A percentile compares a stretch with the other conserved stretches of the same genome.
Evolutionary conservation across 1,284 basidiomycete genomes (phyloP).

Genomic region (Moesziomyces sp.): DNA sequence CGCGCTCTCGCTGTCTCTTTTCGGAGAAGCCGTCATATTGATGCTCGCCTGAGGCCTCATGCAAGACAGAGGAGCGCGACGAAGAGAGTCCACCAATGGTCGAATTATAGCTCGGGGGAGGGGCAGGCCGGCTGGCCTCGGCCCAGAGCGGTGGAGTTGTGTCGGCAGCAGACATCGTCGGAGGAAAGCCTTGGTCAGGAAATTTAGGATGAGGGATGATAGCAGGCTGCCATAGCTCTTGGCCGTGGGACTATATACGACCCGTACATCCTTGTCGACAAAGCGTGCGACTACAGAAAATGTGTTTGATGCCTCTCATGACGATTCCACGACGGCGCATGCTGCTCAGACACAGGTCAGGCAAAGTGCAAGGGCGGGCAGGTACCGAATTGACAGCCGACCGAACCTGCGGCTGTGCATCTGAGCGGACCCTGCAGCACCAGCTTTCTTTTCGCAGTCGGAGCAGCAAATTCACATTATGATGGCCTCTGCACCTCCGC

Average conservation of each 20-base stretch:
- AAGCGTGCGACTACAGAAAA: too few species aligned
- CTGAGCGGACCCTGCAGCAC: not conserved
- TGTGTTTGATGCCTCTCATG: too few species aligned
- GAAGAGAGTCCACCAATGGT: not conserved
- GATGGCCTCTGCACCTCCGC: not conserved
- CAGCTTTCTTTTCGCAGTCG: not conserved
- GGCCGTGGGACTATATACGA: too few species aligned
- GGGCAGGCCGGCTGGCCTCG: not conserved
- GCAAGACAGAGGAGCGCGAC: not conserved
- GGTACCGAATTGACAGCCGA: too few species aligned
- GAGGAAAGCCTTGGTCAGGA: not conserved
- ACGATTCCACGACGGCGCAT: too few species aligned
- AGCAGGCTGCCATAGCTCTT: too few species aligned
- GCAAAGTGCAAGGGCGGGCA: too few species aligned
- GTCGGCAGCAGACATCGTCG: not conserved
- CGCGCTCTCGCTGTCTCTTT: conserved; percentile 7
- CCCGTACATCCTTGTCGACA: too few species aligned
- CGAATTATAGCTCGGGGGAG: conserved; percentile 15
- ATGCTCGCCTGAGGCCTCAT: conserved; percentile 1
- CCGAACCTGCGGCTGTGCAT: too few species aligned
- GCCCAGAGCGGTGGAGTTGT: not conserved
- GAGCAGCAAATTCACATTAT: not conserved
- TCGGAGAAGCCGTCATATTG: conserved; percentile 4
- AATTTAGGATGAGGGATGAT: not conserved
- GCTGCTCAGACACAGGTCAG: too few species aligned